Evolutionary conservation across 2,329 filamentous ascomycete species (phyloP).

Genomic region (Sphaerostilbella broomeana): DNA sequence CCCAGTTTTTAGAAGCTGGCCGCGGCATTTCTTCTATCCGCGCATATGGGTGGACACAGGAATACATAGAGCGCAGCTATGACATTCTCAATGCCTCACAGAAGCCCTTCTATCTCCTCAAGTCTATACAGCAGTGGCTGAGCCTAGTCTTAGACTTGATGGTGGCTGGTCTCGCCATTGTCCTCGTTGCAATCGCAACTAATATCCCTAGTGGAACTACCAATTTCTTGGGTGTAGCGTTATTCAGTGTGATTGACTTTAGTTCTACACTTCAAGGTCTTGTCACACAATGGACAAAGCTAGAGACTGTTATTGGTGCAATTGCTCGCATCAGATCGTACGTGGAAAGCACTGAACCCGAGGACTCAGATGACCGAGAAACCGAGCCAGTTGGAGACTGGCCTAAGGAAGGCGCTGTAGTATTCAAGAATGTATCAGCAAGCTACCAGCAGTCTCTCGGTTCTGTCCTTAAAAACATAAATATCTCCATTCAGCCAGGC

Average conservation of each 20-base stretch:
- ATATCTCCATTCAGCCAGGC: conserved; percentile 21
- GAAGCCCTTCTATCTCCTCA: conserved; percentile 44
- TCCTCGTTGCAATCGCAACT: conserved; percentile 32
- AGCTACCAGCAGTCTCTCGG: not conserved
- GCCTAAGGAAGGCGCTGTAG: conserved; percentile 22
- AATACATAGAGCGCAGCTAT: conserved; percentile 33
- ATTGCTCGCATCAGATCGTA: conserved; percentile 17
- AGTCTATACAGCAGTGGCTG: conserved; percentile 46
- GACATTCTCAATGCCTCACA: conserved; percentile 42
- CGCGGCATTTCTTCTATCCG: conserved; percentile 42
- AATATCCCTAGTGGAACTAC: conserved; percentile 14
- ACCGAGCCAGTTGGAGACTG: conserved; percentile 17
- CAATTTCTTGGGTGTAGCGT: conserved; percentile 18
- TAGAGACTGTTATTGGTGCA: conserved; percentile 5
- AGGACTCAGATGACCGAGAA: conserved; percentile 10
- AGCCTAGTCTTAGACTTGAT: conserved; percentile 41
- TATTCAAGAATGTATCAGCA: conserved; percentile 18
- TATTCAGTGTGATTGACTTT: conserved; percentile 11
- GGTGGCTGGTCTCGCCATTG: conserved; percentile 17
- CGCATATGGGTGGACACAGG: conserved; percentile 42
- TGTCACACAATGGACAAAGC: not conserved
- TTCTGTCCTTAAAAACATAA: conserved; percentile 18
- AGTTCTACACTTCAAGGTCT: not conserved
- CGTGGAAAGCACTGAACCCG: conserved; percentile 19
- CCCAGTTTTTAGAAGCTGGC: conserved; percentile 36